Base-by-base conservation (phyloP, 306 rosid genomes). In the Dryas alaskensis region DNA sequence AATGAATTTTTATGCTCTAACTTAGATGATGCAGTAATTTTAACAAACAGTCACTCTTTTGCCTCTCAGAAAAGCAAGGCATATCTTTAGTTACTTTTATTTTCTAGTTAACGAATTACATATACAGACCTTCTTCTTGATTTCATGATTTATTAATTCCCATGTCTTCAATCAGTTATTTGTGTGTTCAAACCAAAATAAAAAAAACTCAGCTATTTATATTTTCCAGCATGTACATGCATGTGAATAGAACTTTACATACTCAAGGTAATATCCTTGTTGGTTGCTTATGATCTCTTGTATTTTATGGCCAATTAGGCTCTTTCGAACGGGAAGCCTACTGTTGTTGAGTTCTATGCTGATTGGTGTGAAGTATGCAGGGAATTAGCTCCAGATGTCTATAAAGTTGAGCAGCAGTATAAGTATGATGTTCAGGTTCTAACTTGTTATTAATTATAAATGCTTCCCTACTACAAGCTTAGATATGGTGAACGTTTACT, bases 351-450 rank as follows among this genome's bases (percentile, higher is more conserved):
- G 84, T 94, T 94, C 80, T 94, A 94, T 83, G 99, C 99, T 16
- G 99, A 92, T 73, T 94, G 99, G 99, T 95, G 99, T 78, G 99
- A 95, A 87, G 96, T 95, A 52, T 95, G 99, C 74, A 78, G 90
- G 47, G 98, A 95, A 81, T 85, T 95, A 83, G 99, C 93, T 47
- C 96, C 99, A 17, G 98, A 88, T 51, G 98, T 95, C 9, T 88
- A 89, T 85, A 92, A 85, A 92, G 88, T 88, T 40, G 98, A 95
- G 93, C 96, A 95, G 82, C 90, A 90, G 52, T 95, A 79, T 84
- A 95, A 95, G 99, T 92, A 86, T 75, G 66, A 65, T 65, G 79
- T 79, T 68, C 53, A 52, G 47, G 40, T 65, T 70, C 40, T 61
- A 57, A 37, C 60, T 25, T 52, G 3, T 49, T 73, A 31, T 27